Base-by-base conservation (phyloP, 1,284 basidiomycete genomes). In the Fistulina hepatica region DNA sequence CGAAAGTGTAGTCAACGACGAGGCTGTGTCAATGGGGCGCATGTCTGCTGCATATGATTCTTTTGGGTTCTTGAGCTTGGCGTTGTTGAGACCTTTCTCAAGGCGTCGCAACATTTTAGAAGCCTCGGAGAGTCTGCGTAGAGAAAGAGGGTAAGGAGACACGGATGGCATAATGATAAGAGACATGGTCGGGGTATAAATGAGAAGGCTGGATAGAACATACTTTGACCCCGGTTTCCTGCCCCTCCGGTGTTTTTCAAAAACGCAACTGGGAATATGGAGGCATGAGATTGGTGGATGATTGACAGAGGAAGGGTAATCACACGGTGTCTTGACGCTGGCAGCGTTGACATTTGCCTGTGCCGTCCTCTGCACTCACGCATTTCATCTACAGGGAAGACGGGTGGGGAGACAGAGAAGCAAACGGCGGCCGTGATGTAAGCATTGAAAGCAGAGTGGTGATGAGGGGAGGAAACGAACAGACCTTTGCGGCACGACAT, bases 211-310 rank as follows among this genome's bases (percentile, higher is more conserved):
- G 37, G 26, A 20, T 31, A 39, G 41, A 30, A 62, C 66, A 28
- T 52, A 88, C 83, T 86, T 88, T 58, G 83, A 86, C 47, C 84
- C 84, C n/a, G 83, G 83, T 52, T 88, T 88, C 41, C 83, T 73
- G 28, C 83, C 83, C 27, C 83, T 74, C 35, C 83, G 73, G 56
- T 88, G 84, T 56, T 88, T 88, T 62, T 88, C 83, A 49, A 88
- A 88, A 25, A 85, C 47, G 51, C 82, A 86, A 44, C 82, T 84
- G 48, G 23, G 32, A 28, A 36, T 22, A 42, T 27, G 26, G 22
- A 36, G 36, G 26, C 30, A 31, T 48, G 40, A 20, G 39, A 43
- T 36, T 30, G 39, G 32, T 36, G 36, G 46, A 44, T 46, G 47
- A 38, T 31, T 43, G 33, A 35, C 34, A 37, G 34, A 41, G 35